Conservation (phyloP, 2,329 filamentous ascomycete species). For the Ophiostoma himal-ulmi region DNA sequence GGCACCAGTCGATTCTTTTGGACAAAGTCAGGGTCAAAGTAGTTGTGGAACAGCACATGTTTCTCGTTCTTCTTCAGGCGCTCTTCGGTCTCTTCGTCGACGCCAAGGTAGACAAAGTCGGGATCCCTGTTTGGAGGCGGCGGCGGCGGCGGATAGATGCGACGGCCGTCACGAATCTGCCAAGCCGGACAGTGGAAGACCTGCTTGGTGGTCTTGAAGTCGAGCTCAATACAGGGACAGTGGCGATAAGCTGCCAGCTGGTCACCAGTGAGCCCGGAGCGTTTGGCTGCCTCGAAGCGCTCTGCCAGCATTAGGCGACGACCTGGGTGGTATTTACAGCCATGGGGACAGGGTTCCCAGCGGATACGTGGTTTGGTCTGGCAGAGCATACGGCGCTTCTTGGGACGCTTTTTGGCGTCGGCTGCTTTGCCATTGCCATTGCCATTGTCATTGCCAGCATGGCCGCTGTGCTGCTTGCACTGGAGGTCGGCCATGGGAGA, state of each 20-base stretch:
- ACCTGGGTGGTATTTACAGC: neutral
- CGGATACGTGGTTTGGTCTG: constrained; percentile 1
- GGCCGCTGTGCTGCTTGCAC: neutral
- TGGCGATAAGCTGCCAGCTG: neutral
- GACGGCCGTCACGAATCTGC: neutral
- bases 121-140: neutral
- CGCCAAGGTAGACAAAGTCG: constrained; percentile 8
- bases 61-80: neutral
- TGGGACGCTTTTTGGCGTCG: neutral
- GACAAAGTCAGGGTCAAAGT: neutral
- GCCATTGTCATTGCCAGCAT: neutral
- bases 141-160: neutral
- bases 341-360: neutral
- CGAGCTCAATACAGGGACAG: neutral
- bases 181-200: neutral
- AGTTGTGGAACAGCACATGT: neutral
- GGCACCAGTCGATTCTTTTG: neutral
- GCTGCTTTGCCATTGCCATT: neutral
- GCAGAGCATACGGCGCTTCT: neutral
- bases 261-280: neutral
- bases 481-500: neutral
- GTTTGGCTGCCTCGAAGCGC: neutral
- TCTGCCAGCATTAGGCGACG: neutral
- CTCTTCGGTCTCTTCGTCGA: constrained; percentile 7
- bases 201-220: neutral